Evolutionary conservation across 176 grass and related monocot species (phyloP).

Genomic region (Calamus simplicifolius): DNA sequence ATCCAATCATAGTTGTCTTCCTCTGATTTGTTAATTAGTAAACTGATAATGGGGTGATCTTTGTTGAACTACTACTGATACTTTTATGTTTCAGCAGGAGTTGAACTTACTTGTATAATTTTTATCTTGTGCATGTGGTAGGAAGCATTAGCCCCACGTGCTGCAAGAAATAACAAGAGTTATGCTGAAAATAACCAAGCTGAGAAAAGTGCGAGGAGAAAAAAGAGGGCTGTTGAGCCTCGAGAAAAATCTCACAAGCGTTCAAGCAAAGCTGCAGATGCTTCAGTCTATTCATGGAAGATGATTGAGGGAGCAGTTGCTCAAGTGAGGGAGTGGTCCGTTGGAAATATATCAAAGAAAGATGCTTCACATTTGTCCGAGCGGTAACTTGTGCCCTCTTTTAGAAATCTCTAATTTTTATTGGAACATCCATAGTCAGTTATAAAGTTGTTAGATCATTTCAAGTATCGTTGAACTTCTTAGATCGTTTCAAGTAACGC

Average conservation of each 20-base stretch:
- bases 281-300: conserved; percentile 38
- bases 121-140: conserved; percentile 19
- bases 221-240: conserved; percentile 48
- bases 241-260: conserved; percentile 72
- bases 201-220: conserved; percentile 52
- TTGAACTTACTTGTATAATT: background rate
- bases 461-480: too few relatives aligned
- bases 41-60: too few relatives aligned
- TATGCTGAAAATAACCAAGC: conserved; percentile 79
- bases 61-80: background rate
- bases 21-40: too few relatives aligned
- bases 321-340: conserved; percentile 90
- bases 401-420: background rate
- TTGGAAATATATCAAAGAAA: conserved; percentile 78
- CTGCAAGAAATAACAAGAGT: conserved; percentile 83
- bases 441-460: too few relatives aligned
- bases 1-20: too few relatives aligned
- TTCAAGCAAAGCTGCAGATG: conserved; percentile 65
- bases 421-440: too few relatives aligned
- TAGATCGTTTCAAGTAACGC: too few relatives aligned
- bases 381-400: conserved; percentile 40
- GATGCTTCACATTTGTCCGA: conserved; percentile 85
- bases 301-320: conserved; percentile 78
- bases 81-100: too few relatives aligned
- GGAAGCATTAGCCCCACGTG: conserved; percentile 94